Conservation (phyloP, 2,329 filamentous ascomycete genomes). For the Metarhizium humberi region DNA sequence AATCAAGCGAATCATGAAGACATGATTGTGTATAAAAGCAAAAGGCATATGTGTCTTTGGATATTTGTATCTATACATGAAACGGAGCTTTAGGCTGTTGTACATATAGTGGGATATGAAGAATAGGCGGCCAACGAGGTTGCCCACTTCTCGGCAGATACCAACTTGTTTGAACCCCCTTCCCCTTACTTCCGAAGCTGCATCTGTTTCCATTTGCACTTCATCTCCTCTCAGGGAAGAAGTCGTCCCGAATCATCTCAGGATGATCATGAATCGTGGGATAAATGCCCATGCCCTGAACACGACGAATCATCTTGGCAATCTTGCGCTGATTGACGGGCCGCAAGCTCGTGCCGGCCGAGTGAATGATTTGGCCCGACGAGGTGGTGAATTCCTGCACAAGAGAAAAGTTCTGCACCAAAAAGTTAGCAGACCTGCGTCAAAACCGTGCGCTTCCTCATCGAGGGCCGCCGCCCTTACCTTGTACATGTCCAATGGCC, state of each 20-base stretch:
- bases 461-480: slow-evolving; percentile 34
- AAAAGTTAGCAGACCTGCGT: background rate
- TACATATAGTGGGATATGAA: slow-evolving; percentile 19
- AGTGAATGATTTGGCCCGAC: slow-evolving; percentile 76
- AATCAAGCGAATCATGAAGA: slow-evolving; percentile 36
- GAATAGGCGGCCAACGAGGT: background rate
- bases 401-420: slow-evolving; percentile 73
- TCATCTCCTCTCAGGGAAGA: slow-evolving; percentile 16
- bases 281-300: slow-evolving; percentile 84
- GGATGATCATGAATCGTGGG: slow-evolving; percentile 87
- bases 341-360: slow-evolving; percentile 66
- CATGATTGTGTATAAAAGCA: slow-evolving; percentile 29
- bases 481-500: slow-evolving; percentile 80
- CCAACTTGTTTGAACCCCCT: background rate
- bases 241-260: slow-evolving; percentile 52
- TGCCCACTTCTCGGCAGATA: background rate
- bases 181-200: background rate
- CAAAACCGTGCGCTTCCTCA: background rate
- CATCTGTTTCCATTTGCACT: background rate
- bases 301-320: slow-evolving; percentile 82
- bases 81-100: slow-evolving; percentile 21
- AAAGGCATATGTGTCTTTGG: slow-evolving; percentile 10
- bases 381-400: slow-evolving; percentile 81
- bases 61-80: slow-evolving; percentile 22
- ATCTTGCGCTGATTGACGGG: slow-evolving; percentile 89